These are phyloP conservation scores for Saccharomycopsis phalli DNA, from an alignment of 1,139 yeast species.

Conservation along the genomic window DNA sequence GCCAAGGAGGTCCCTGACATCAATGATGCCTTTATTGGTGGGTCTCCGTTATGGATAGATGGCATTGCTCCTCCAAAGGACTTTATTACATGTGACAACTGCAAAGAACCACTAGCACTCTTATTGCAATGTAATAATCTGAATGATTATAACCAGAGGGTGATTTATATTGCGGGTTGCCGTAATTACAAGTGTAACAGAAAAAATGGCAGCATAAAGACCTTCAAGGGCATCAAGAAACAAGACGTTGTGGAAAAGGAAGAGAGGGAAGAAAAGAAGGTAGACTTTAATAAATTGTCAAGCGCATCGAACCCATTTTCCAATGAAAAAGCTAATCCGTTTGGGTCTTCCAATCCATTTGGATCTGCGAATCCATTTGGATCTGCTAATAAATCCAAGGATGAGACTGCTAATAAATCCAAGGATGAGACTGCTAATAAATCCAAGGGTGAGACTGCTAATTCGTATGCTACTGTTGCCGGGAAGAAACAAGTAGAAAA, in stretches of 20 bases:
- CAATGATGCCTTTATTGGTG: slow-evolving; percentile 78
- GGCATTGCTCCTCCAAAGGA: slow-evolving; percentile 25
- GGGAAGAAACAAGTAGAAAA: slow-evolving; percentile 22
- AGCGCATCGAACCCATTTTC: slow-evolving; percentile 28
- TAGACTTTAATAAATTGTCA: neutral
- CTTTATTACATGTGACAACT: slow-evolving; percentile 52
- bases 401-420: neutral
- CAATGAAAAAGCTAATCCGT: slow-evolving; percentile 25
- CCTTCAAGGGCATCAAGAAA: slow-evolving; percentile 63
- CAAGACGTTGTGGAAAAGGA: slow-evolving; percentile 28
- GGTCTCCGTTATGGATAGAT: slow-evolving; percentile 43
- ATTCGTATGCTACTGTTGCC: slow-evolving; percentile 20
- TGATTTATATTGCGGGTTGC: slow-evolving; percentile 74
- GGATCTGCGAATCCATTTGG: slow-evolving; percentile 3
- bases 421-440: neutral
- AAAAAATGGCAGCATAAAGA: slow-evolving; percentile 60
- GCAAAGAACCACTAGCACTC: slow-evolving; percentile 54
- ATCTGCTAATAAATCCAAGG: slow-evolving; percentile 20
- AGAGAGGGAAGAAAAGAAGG: slow-evolving; percentile 28
- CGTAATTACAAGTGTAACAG: slow-evolving; percentile 53
- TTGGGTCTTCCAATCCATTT: slow-evolving; percentile 30
- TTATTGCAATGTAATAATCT: slow-evolving; percentile 78
- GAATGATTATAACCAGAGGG: slow-evolving; percentile 67
- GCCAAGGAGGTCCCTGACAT: slow-evolving; percentile 42
- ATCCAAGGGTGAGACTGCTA: slow-evolving; percentile 15